phyloP scores from a whole-genome alignment of 371 early-diverging fungal species.

The Amoeboaphelidium occidentale region DNA sequence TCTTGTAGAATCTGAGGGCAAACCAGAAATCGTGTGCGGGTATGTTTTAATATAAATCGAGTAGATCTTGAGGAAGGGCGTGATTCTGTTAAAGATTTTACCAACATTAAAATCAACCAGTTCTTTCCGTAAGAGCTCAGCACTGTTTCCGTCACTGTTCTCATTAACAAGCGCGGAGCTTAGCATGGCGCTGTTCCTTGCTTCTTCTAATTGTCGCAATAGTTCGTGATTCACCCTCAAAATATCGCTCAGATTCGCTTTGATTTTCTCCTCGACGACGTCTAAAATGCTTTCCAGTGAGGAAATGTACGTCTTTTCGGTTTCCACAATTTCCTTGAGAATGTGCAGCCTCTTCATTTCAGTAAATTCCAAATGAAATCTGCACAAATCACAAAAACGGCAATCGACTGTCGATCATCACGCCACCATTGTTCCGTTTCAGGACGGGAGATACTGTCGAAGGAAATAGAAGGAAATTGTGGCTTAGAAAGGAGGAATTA shows the following conservation, averaged over 20 bases:
- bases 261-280: too few relatives aligned
- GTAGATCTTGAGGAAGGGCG: conserved; percentile 40
- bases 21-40: conserved; percentile 12
- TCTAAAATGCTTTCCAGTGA: too few relatives aligned
- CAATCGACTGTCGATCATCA: too few relatives aligned
- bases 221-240: conserved; percentile 30
- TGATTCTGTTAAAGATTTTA: conserved; percentile 35
- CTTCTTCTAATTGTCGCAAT: conserved; percentile 23
- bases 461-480: too few relatives aligned
- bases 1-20: conserved; percentile 10
- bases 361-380: too few relatives aligned
- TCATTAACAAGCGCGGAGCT: not conserved
- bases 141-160: conserved; percentile 7
- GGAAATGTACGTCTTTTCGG: conserved; percentile 34
- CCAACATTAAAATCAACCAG: conserved; percentile 31
- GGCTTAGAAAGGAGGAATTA: too few relatives aligned
- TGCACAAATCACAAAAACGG: too few relatives aligned
- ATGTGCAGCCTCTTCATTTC: conserved; percentile 10
- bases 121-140: conserved; percentile 20
- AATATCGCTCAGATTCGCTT: conserved; percentile 35
- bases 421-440: too few relatives aligned
- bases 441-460: too few relatives aligned
- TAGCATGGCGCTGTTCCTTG: conserved; percentile 2
- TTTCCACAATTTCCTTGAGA: conserved; percentile 32
- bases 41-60: conserved; percentile 28